Conservation (phyloP, 176 grass and related monocot species). For the Dendrocalamus sinicus region DNA sequence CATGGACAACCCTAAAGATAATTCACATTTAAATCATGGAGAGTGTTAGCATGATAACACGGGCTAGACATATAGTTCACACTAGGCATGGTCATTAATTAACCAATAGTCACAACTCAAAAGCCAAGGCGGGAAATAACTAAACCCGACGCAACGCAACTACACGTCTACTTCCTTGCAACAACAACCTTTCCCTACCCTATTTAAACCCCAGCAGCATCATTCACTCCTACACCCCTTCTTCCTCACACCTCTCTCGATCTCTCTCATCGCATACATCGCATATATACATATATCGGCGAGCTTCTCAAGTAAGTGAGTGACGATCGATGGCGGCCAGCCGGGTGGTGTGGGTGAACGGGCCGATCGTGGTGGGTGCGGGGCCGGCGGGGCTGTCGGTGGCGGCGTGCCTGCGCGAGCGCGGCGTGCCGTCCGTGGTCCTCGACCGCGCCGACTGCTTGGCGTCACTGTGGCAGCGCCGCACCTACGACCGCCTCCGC, state of each 20-base stretch:
- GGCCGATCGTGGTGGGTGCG: conserved; percentile 78
- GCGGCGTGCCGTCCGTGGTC: conserved; percentile 57
- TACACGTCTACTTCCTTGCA: background rate
- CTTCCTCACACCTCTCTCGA: background rate
- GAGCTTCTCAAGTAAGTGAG: background rate
- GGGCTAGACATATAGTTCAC: background rate
- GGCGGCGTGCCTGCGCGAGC: conserved; percentile 58
- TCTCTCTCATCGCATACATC: background rate
- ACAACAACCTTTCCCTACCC: background rate
- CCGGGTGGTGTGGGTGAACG: conserved; percentile 68
- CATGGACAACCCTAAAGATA: background rate
- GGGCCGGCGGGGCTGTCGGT: conserved; percentile 74
- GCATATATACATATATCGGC: background rate
- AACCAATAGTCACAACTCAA: background rate
- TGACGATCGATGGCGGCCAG: background rate
- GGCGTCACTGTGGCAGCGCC: conserved; percentile 78
- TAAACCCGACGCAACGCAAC: background rate
- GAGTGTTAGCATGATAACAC: background rate
- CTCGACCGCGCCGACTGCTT: conserved; percentile 79
- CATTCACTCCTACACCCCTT: conserved; percentile 16
- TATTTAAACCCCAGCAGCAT: conserved; percentile 42
- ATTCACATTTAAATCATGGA: background rate
- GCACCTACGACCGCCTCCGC: conserved; percentile 75
- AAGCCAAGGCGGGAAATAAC: conserved; percentile 13
- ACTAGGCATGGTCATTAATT: background rate